Base-by-base conservation (phyloP, 495 filamentous ascomycete genomes). In the Trypethelium eluteriae region DNA sequence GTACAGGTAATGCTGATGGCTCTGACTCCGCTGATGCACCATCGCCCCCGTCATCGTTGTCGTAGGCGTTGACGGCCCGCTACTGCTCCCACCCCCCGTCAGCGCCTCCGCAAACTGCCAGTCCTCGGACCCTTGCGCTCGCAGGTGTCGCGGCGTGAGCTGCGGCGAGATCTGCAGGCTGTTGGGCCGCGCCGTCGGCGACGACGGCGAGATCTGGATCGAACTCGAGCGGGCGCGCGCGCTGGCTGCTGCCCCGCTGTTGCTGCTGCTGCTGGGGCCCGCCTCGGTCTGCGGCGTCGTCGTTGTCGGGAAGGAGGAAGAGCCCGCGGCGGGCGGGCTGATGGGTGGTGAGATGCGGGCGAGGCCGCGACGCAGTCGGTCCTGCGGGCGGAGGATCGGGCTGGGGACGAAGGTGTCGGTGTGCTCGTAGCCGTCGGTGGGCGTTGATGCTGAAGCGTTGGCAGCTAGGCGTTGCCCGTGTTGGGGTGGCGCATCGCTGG, bases 91-190 rank as follows among this genome's bases (percentile, higher is more conserved):
- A 39, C 47, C 68, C 74, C 66, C 70, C 65, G 14, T 66, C 70
- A 68, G 72, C 62, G 66, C 72, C 25, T 63, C 47, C 11, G 75
- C 74, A 62, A 77, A 75, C 39, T 77, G 74, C 76, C 75, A 76
- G 49, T 78, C 73, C 59, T 67, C 56, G 49, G 74, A 69, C 53
- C 64, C 16, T 14, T 59, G 62, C 2, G 72, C 64, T 61, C 74
- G 64, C 1, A 25, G 25, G 67, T 72, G 61, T 38, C 69, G 36
- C 63, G 71, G 34, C 63, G 47, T 35, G 5, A 25, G 39, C 53
- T 49, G 53, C 35, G 62, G 41, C 36, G 64, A 66, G 4, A 57
- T 16, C 12, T 63, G 63, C 16, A 36, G 66, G 59, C 39, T 47
- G 64, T 64, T 47, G 2, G n/a, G 18, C 38, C 70, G 65, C 14